Evolutionary conservation across 2,329 filamentous ascomycete species (phyloP).

Genomic region (Neofusicoccum cordaticola): DNA sequence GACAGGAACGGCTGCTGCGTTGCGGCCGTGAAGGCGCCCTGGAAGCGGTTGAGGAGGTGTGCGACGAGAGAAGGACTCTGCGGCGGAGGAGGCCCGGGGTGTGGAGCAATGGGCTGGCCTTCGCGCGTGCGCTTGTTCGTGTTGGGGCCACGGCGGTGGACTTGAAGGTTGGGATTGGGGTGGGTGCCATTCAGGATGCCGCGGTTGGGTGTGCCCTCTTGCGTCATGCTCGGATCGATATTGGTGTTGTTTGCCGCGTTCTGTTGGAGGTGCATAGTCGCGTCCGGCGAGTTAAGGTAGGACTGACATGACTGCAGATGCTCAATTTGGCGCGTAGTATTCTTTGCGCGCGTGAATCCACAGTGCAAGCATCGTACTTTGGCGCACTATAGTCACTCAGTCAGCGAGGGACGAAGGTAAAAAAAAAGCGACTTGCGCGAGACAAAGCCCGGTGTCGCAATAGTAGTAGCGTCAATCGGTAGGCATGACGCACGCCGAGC

Average conservation of each 20-base stretch:
- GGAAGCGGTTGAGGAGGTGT: conserved; percentile 54
- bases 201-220: conserved; percentile 19
- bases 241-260: neutral
- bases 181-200: conserved; percentile 46
- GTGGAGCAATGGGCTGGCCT: conserved; percentile 35
- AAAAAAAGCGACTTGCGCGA: neutral
- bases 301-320: conserved; percentile 47
- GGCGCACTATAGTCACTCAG: conserved; percentile 37
- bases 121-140: conserved; percentile 37
- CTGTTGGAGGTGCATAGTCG: conserved; percentile 33
- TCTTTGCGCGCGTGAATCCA: conserved; percentile 50
- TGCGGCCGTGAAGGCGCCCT: conserved; percentile 50
- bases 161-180: conserved; percentile 49
- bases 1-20: conserved; percentile 67
- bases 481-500: neutral
- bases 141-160: conserved; percentile 44
- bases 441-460: neutral
- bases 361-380: conserved; percentile 50
- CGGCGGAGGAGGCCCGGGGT: conserved; percentile 23
- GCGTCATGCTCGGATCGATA: conserved; percentile 16
- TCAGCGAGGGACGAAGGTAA: neutral
- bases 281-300: conserved; percentile 46
- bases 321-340: conserved; percentile 51
- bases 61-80: conserved; percentile 52
- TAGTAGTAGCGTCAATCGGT: neutral